These are phyloP conservation scores for Datisca glomerata DNA, from an alignment of 306 rosid species.

Conservation along the genomic window DNA sequence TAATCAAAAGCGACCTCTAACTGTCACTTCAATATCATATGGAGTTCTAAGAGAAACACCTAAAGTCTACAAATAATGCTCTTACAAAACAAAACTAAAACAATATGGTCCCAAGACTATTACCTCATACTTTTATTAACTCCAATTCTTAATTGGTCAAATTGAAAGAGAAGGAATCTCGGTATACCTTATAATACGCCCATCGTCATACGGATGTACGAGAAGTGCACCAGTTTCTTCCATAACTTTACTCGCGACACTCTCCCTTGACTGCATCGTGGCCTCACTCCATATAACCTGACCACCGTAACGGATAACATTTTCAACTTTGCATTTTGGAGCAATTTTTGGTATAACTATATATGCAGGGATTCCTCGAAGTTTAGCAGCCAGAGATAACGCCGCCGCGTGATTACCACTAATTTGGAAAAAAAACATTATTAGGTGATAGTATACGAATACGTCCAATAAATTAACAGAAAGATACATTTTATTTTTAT, in stretches of 20 bases:
- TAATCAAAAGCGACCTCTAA: too few species aligned
- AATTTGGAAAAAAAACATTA: constrained; percentile 21
- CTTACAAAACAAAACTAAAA: too few species aligned
- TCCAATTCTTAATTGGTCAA: too few species aligned
- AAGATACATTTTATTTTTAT: constrained; percentile 10
- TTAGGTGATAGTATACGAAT: constrained; percentile 20
- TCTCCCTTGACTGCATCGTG: constrained; percentile 58
- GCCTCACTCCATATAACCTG: constrained; percentile 63
- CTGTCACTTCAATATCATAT: too few species aligned
- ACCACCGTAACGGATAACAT: constrained; percentile 74
- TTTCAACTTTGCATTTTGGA: constrained; percentile 78
- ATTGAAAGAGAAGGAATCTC: too few species aligned
- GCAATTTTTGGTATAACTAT: constrained; percentile 73
- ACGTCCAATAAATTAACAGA: not conserved
- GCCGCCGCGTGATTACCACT: constrained; percentile 99
- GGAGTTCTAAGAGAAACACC: too few species aligned
- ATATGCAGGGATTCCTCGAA: constrained; percentile 75
- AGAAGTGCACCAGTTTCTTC: constrained; percentile 75
- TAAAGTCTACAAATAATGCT: too few species aligned
- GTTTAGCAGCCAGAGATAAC: constrained; percentile 86
- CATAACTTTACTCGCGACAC: constrained; percentile 40
- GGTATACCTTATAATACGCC: constrained; percentile 59
- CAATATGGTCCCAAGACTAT: too few species aligned
- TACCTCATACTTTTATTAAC: too few species aligned
- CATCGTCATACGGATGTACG: constrained; percentile 75